Evolutionary conservation across 140 eudicot genomes (phyloP).

Genomic region (Ambrosia hybrid): DNA sequence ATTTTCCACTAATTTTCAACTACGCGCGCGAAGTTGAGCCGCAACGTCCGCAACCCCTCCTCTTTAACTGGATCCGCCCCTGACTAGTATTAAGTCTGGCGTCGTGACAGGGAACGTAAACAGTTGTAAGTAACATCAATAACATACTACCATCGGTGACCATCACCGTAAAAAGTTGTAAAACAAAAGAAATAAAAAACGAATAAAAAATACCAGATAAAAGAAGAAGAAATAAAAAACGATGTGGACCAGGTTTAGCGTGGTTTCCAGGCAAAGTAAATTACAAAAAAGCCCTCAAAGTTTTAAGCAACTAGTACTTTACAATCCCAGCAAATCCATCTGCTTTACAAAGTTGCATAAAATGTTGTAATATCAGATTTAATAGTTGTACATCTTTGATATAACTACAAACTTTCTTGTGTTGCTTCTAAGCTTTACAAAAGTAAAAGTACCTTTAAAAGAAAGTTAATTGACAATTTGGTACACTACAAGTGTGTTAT

Average conservation of each 20-base stretch:
- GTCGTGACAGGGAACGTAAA: too few species aligned
- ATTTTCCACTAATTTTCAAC: too few species aligned
- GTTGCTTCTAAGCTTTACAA: neutral
- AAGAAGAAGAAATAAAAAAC: too few species aligned
- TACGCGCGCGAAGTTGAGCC: too few species aligned
- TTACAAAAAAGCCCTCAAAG: neutral
- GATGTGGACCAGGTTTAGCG: neutral
- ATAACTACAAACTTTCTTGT: neutral
- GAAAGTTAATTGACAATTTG: neutral
- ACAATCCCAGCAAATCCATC: conserved; percentile 4
- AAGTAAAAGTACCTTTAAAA: neutral
- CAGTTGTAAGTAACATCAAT: too few species aligned
- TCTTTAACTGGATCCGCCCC: too few species aligned
- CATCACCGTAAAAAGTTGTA: too few species aligned
- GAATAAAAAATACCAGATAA: too few species aligned
- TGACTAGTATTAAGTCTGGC: too few species aligned
- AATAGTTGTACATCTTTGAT: neutral
- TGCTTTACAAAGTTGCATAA: conserved; percentile 12
- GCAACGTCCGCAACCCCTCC: too few species aligned
- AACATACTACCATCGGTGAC: too few species aligned
- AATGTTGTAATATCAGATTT: conserved; percentile 7
- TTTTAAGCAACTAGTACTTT: neutral
- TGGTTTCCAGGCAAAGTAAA: neutral
- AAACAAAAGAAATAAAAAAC: too few species aligned
- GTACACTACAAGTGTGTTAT: neutral